Conservation (phyloP, 2,329 filamentous ascomycete genomes). For the Epichloe sibirici region DNA sequence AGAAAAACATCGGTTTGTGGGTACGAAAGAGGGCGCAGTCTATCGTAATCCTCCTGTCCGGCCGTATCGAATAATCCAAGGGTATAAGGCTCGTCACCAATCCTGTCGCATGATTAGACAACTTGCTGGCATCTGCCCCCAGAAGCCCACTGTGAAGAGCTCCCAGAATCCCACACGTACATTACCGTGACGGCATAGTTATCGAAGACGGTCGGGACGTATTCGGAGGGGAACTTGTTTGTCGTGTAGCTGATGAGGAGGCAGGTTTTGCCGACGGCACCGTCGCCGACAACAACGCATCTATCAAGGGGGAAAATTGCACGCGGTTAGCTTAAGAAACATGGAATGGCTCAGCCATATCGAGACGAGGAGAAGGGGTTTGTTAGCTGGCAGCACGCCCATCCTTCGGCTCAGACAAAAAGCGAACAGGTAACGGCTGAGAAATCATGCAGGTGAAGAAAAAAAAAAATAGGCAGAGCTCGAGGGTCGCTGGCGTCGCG, state of each 20-base stretch:
- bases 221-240: slow-evolving; percentile 99
- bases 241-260: slow-evolving; percentile 98
- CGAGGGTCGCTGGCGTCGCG: background rate
- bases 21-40: slow-evolving; percentile 89
- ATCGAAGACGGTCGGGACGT: slow-evolving; percentile 97
- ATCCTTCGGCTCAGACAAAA: background rate
- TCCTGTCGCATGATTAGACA: slow-evolving; percentile 45
- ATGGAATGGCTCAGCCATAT: background rate
- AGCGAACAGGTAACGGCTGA: background rate
- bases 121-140: background rate
- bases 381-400: background rate
- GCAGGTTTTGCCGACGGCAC: slow-evolving; percentile 98
- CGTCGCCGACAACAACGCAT: slow-evolving; percentile 97
- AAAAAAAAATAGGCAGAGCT: background rate
- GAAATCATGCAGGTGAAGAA: background rate
- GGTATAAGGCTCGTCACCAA: slow-evolving; percentile 96
- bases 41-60: slow-evolving; percentile 98
- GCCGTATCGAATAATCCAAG: slow-evolving; percentile 96
- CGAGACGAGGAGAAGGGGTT: background rate
- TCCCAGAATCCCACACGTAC: slow-evolving; percentile 45
- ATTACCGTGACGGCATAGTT: slow-evolving; percentile 99
- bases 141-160: background rate
- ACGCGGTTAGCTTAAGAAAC: background rate
- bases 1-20: slow-evolving; percentile 98
- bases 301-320: slow-evolving; percentile 31